phyloP scores from a whole-genome alignment of 371 early-diverging fungal species.

The Spraguea lophii region DNA sequence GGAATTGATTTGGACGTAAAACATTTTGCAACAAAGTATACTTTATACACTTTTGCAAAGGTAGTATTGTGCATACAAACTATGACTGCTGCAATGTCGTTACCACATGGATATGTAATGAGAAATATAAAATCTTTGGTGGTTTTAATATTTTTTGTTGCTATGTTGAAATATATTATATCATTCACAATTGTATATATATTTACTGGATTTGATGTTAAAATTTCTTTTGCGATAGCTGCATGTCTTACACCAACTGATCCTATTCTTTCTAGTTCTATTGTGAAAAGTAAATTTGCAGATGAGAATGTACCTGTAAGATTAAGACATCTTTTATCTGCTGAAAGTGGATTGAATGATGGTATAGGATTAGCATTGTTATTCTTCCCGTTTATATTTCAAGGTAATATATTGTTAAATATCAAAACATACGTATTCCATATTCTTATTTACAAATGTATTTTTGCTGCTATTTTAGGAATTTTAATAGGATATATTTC shows the following conservation, averaged over 20 bases:
- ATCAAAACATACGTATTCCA: background rate
- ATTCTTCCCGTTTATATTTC: constrained; percentile 15
- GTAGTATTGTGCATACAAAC: constrained; percentile 43
- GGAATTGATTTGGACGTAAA: background rate
- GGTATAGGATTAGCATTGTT: constrained; percentile 45
- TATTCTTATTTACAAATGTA: constrained; percentile 2
- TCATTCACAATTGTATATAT: constrained; percentile 14
- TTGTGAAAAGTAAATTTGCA: constrained; percentile 43
- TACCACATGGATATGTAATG: constrained; percentile 32
- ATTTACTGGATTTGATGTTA: constrained; percentile 5
- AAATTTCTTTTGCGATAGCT: constrained; percentile 16
- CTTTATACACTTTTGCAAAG: constrained; percentile 30
- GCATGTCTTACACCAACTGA: constrained; percentile 45
- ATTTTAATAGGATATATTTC: constrained; percentile 20
- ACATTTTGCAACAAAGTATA: constrained; percentile 21
- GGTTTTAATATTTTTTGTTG: constrained; percentile 21
- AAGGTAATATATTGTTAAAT: background rate
- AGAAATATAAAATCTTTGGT: constrained; percentile 24
- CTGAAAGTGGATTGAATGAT: constrained; percentile 46
- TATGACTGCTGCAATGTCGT: constrained; percentile 38
- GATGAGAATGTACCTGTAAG: constrained; percentile 33
- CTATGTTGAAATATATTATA: constrained; percentile 14
- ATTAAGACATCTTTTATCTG: constrained; percentile 32
- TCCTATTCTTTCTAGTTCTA: constrained; percentile 40
- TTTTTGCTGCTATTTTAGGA: constrained; percentile 35